A percentile compares a stretch with the other conserved stretches of the same genome.
phyloP scores from a whole-genome alignment of 1,139 yeast genomes.

The Kazachstania sp. region DNA sequence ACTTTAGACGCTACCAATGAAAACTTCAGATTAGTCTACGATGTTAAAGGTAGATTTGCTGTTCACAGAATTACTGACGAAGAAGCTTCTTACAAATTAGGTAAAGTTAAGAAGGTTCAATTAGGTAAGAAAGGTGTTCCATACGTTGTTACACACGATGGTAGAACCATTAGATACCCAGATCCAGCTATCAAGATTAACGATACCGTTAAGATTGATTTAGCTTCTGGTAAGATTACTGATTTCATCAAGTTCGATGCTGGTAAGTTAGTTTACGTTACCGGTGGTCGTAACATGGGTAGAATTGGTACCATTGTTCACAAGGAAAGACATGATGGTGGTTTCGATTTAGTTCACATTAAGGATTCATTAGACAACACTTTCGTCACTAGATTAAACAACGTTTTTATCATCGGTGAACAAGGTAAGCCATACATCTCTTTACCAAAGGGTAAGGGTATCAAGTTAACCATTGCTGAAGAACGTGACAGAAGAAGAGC shows the following conservation, averaged over 20 bases:
- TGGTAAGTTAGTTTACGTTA: slow-evolving; percentile 93
- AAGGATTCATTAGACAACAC: slow-evolving; percentile 96
- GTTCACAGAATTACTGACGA: slow-evolving; percentile 99
- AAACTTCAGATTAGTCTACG: slow-evolving; percentile 97
- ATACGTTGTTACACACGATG: slow-evolving; percentile 97
- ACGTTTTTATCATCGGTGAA: slow-evolving; percentile 98
- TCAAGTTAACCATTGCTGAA: slow-evolving; percentile 94
- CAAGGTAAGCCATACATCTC: slow-evolving; percentile 96
- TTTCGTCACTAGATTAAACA: slow-evolving; percentile 94
- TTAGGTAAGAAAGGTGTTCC: slow-evolving; percentile 98
- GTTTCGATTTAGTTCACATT: slow-evolving; percentile 98
- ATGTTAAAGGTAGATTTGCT: slow-evolving; percentile 97
- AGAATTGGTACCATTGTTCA: slow-evolving; percentile 97
- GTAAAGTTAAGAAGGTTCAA: slow-evolving; percentile 95
- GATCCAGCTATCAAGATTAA: slow-evolving; percentile 93
- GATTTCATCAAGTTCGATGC: slow-evolving; percentile 91
- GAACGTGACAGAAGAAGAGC: slow-evolving; percentile 99
- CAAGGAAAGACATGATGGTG: slow-evolving; percentile 99
- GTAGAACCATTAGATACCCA: slow-evolving; percentile 99
- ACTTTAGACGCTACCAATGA: slow-evolving; percentile 96
- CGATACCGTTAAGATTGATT: slow-evolving; percentile 95
- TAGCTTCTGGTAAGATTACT: slow-evolving; percentile 89
- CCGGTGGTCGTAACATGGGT: slow-evolving; percentile 99
- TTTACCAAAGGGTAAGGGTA: slow-evolving; percentile 99
- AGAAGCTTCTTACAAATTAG: slow-evolving; percentile 96